phyloP scores from a whole-genome alignment of 257 asterid species.

The Fraxinus excelsior region DNA sequence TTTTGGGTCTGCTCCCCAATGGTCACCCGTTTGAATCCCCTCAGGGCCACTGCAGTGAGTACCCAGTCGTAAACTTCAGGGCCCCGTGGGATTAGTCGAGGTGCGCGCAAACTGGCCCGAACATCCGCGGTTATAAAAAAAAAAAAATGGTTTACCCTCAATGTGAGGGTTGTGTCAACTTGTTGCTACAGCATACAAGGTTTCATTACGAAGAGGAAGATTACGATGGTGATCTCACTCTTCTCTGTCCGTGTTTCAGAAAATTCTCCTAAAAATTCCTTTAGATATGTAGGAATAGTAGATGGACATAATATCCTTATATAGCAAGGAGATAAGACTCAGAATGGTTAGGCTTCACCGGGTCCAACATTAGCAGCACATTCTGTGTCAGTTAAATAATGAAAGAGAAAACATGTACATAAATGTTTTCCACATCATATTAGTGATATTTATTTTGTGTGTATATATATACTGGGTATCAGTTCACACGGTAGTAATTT shows the following conservation, averaged over 20 bases:
- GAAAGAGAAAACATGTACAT: background rate
- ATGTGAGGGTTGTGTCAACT: background rate
- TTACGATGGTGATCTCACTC: background rate
- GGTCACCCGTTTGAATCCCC: no score
- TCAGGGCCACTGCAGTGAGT: no score
- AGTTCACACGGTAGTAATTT: constrained; percentile 17
- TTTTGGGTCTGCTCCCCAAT: no score
- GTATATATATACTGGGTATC: background rate
- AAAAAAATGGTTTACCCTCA: background rate
- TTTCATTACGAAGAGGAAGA: background rate
- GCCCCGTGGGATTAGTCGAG: no score
- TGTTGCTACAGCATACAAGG: background rate
- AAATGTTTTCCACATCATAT: background rate
- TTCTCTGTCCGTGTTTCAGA: background rate
- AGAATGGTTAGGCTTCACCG: background rate
- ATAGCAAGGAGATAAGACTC: background rate
- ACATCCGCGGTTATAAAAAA: no score
- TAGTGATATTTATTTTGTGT: background rate
- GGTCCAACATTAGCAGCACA: background rate
- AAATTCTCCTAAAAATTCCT: background rate
- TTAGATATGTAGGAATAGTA: no score
- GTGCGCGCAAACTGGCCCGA: no score
- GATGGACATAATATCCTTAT: background rate
- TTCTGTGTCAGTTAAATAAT: background rate
- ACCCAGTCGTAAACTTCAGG: no score